These are phyloP conservation scores for Penicillium argentinense DNA, from an alignment of 495 filamentous ascomycete species.

Conservation along the genomic window DNA sequence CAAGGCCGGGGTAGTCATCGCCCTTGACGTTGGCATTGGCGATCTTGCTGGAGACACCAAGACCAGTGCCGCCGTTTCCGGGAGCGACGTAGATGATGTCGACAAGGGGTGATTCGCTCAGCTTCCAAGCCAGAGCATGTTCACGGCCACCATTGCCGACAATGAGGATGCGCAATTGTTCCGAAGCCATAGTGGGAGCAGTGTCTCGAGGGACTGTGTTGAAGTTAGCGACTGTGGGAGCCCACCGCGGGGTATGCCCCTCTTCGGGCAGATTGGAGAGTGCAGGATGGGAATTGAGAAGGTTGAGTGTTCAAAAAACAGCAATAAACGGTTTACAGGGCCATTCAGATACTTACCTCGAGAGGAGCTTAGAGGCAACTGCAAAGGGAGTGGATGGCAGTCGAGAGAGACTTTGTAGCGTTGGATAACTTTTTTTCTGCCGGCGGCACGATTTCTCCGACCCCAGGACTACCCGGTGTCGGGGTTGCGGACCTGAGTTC, in stretches of 20 bases:
- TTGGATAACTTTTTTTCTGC: conserved; percentile 28
- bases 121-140: conserved; percentile 93
- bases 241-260: conserved; percentile 33
- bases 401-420: conserved; percentile 10
- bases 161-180: conserved; percentile 67
- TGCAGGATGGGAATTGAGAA: conserved; percentile 1
- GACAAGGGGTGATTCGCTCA: conserved; percentile 71
- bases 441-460: conserved; percentile 29
- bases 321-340: neutral
- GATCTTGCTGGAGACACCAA: conserved; percentile 60
- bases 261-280: conserved; percentile 10
- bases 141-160: conserved; percentile 93
- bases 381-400: conserved; percentile 18
- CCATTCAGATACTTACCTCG: conserved; percentile 28
- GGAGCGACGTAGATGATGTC: conserved; percentile 50
- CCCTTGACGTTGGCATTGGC: conserved; percentile 70
- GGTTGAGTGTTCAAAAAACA: neutral
- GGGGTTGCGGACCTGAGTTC: too few species aligned
- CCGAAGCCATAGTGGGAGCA: conserved; percentile 41
- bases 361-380: conserved; percentile 34
- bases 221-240: conserved; percentile 22
- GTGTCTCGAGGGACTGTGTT: conserved; percentile 34
- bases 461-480: conserved; percentile 7
- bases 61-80: conserved; percentile 89
- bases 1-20: conserved; percentile 75